Conservation (phyloP, 257 asterid genomes). For the Ophiorrhiza pumila region DNA sequence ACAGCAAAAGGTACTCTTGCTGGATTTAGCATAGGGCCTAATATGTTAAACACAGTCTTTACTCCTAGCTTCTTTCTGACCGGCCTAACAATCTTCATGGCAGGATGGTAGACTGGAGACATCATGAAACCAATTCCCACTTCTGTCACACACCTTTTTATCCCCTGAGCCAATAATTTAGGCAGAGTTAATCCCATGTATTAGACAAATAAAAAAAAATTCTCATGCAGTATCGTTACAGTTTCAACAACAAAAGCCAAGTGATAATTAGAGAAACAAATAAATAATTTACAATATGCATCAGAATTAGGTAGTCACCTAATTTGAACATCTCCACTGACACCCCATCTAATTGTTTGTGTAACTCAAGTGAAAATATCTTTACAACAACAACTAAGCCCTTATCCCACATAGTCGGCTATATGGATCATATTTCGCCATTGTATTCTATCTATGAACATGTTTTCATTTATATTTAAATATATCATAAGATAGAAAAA, state of each 20-base stretch:
- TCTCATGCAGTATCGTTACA: neutral
- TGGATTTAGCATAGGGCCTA: constrained; percentile 86
- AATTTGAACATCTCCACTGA: neutral
- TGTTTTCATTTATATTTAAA: too few species aligned
- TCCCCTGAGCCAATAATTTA: constrained; percentile 40
- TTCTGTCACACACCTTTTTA: constrained; percentile 51
- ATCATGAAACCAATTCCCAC: constrained; percentile 88
- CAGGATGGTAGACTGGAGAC: constrained; percentile 85
- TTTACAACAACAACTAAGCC: too few species aligned
- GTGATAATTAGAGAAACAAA: neutral
- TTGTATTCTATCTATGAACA: too few species aligned
- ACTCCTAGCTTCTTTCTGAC: constrained; percentile 72
- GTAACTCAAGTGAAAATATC: neutral
- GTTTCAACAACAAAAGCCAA: neutral
- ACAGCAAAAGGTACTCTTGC: constrained; percentile 74
- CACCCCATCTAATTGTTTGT: neutral
- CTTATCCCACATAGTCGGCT: too few species aligned
- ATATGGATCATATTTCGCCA: neutral
- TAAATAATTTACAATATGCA: neutral
- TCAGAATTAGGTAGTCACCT: neutral
- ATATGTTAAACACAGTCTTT: constrained; percentile 72
- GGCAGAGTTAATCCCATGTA: neutral
- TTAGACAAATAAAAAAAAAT: neutral
- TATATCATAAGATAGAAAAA: neutral
- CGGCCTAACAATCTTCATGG: constrained; percentile 74